Conservation (phyloP, 495 filamentous ascomycete species). For the Letharia lupina region DNA sequence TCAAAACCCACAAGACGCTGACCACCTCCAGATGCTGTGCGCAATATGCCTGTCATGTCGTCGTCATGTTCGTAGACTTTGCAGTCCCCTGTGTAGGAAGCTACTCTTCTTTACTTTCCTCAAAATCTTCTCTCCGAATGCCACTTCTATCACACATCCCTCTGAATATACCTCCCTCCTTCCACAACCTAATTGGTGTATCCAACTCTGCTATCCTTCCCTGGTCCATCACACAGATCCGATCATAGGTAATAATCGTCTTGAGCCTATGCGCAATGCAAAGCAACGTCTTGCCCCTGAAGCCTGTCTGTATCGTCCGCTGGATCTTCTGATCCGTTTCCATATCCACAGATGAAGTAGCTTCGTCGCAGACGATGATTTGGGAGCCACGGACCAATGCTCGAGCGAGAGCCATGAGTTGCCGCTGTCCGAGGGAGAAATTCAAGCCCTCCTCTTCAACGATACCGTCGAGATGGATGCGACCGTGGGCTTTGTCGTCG, state of each 20-base stretch:
- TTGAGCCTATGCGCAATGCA: conserved; percentile 92
- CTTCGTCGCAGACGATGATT: conserved; percentile 96
- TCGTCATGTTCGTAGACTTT: not conserved
- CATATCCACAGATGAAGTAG: conserved; percentile 86
- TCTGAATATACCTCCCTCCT: conserved; percentile 67
- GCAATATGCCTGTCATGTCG: not conserved
- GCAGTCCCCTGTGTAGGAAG: not conserved
- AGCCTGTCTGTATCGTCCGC: conserved; percentile 75
- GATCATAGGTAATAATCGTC: conserved; percentile 89
- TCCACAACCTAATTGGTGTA: conserved; percentile 62
- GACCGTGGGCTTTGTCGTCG: conserved; percentile 30
- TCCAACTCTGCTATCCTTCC: conserved; percentile 81
- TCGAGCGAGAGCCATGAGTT: conserved; percentile 88
- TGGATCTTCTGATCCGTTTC: conserved; percentile 97
- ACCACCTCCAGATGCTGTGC: not conserved
- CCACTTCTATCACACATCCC: conserved; percentile 90
- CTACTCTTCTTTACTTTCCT: conserved; percentile 12
- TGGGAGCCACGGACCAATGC: conserved; percentile 77
- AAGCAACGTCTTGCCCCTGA: conserved; percentile 79
- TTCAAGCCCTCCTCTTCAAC: conserved; percentile 96
- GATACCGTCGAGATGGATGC: conserved; percentile 71
- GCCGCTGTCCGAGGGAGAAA: conserved; percentile 92
- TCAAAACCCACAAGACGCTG: not conserved
- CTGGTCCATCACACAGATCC: conserved; percentile 91
- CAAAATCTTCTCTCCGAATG: conserved; percentile 68